These are phyloP conservation scores for Trametes villosa DNA, from an alignment of 768 basidiomycete genomes.

Conservation along the genomic window DNA sequence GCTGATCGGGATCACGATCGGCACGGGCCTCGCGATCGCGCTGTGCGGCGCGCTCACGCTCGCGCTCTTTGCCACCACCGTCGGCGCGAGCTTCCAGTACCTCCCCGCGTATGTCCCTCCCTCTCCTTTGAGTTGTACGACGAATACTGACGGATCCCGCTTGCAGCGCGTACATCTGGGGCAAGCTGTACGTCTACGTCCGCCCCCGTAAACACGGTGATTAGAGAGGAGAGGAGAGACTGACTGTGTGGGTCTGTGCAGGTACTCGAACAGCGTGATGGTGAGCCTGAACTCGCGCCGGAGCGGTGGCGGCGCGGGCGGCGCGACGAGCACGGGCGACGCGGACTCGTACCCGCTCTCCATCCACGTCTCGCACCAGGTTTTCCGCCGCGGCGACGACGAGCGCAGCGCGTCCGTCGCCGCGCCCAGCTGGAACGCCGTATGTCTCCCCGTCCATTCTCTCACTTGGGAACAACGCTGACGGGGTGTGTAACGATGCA, in stretches of 20 bases:
- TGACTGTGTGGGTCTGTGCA: neutral
- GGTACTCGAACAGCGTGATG: slow-evolving; percentile 17
- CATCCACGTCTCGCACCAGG: slow-evolving; percentile 10
- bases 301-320: neutral
- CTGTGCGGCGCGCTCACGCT: slow-evolving; percentile 12
- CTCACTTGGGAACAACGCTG: neutral
- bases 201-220: too few species aligned
- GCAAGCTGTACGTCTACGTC: slow-evolving; percentile 16
- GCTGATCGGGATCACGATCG: slow-evolving; percentile 11
- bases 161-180: slow-evolving; percentile 18
- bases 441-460: neutral
- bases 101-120: slow-evolving; percentile 8
- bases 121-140: neutral
- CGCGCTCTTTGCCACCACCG: slow-evolving; percentile 10
- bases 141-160: neutral
- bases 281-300: slow-evolving; percentile 15
- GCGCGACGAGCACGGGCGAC: neutral
- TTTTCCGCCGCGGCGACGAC: slow-evolving; percentile 3
- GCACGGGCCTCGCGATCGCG: slow-evolving; percentile 8
- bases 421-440: neutral
- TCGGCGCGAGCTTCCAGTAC: slow-evolving; percentile 16
- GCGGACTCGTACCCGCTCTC: slow-evolving; percentile 8
- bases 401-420: neutral
- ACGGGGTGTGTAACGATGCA: too few species aligned
- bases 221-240: too few species aligned